Conservation (phyloP, 2,329 filamentous ascomycete genomes). For the Clarireedia sp. region DNA sequence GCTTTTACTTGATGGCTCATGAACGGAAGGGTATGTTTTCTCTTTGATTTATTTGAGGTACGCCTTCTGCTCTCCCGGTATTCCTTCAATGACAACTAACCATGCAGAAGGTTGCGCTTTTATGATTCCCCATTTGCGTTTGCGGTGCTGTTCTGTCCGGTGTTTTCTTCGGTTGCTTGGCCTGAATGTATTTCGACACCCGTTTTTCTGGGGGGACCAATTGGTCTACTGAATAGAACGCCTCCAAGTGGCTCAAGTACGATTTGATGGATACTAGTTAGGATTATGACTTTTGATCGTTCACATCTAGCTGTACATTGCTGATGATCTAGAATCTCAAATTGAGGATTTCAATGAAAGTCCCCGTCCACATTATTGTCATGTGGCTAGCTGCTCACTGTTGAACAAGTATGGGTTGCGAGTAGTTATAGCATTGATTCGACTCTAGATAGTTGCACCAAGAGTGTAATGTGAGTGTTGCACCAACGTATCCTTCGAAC, state of each 20-base stretch:
- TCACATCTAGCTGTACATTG: not conserved
- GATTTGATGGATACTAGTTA: not conserved
- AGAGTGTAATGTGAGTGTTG: no score
- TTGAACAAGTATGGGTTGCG: not conserved
- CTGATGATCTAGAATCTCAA: not conserved
- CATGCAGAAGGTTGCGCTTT: no score
- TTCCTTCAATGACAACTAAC: no score
- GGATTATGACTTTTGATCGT: not conserved
- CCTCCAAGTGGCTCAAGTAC: not conserved
- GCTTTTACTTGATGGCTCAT: not conserved
- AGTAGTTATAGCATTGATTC: no score
- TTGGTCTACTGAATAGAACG: not conserved
- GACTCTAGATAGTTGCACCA: no score
- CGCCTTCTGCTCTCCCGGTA: no score
- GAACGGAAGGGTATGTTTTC: not conserved
- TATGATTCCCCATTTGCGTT: no score
- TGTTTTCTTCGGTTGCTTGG: not conserved
- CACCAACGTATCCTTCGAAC: no score
- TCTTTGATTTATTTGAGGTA: not conserved
- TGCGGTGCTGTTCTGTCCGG: no score
- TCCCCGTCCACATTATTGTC: not conserved
- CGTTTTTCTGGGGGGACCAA: not conserved
- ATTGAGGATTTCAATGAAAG: not conserved
- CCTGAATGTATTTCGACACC: not conserved
- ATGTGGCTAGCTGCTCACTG: not conserved